A percentile compares a stretch with the other conserved stretches of the same genome.
phyloP scores from a whole-genome alignment of 2,329 filamentous ascomycete species.

The Calonectria hongkongensis region DNA sequence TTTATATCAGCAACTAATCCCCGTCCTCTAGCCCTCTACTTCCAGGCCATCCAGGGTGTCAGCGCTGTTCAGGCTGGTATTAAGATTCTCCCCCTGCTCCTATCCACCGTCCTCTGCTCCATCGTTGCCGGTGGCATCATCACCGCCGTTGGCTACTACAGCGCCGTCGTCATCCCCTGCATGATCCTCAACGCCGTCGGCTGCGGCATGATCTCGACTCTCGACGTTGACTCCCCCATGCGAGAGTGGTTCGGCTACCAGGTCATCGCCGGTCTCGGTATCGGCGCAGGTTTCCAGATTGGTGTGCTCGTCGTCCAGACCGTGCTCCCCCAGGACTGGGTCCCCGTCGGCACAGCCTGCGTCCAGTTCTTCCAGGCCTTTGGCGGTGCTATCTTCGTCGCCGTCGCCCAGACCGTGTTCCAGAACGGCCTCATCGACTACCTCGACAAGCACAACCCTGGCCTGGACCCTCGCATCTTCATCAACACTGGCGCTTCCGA shows the following conservation, averaged over 20 bases:
- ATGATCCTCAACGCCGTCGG: slow-evolving; percentile 67
- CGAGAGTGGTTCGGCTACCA: slow-evolving; percentile 76
- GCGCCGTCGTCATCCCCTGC: slow-evolving; percentile 63
- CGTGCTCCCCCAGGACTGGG: slow-evolving; percentile 67
- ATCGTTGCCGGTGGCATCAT: slow-evolving; percentile 66
- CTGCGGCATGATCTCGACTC: slow-evolving; percentile 73
- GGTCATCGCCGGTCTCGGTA: slow-evolving; percentile 72
- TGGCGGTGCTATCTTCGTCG: slow-evolving; percentile 79
- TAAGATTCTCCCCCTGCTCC: slow-evolving; percentile 72
- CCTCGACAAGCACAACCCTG: slow-evolving; percentile 66
- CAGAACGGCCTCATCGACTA: slow-evolving; percentile 76
- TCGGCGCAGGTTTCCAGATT: slow-evolving; percentile 70
- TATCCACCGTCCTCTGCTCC: slow-evolving; percentile 70
- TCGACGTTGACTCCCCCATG: slow-evolving; percentile 67
- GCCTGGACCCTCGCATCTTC: slow-evolving; percentile 68
- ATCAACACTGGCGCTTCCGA: slow-evolving; percentile 73
- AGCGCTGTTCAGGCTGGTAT: slow-evolving; percentile 73
- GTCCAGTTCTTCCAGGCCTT: slow-evolving; percentile 79
- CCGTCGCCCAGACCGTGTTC: slow-evolving; percentile 80
- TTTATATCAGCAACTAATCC: slow-evolving; percentile 37
- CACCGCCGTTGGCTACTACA: slow-evolving; percentile 65
- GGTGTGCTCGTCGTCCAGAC: slow-evolving; percentile 71
- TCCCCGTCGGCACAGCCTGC: slow-evolving; percentile 70
- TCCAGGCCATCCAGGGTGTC: slow-evolving; percentile 72
- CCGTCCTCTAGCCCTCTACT: slow-evolving; percentile 65